phyloP scores from a whole-genome alignment of 2,329 filamentous ascomycete species.

The Aspergillus sp. region DNA sequence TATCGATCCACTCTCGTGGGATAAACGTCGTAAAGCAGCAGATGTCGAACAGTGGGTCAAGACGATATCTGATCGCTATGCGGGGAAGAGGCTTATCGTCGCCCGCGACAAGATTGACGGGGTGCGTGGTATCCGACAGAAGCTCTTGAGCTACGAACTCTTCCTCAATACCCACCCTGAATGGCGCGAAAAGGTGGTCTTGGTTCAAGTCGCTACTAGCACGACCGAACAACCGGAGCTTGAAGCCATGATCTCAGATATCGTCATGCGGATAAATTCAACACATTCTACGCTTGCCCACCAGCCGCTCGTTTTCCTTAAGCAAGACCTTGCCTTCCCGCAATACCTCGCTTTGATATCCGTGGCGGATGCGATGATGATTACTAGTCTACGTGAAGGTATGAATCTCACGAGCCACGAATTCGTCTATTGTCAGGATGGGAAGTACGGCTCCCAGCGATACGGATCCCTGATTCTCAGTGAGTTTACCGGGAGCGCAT shows the following conservation, averaged over 20 bases:
- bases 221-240: slow-evolving; percentile 85
- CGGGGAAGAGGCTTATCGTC: slow-evolving; percentile 86
- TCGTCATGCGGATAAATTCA: slow-evolving; percentile 91
- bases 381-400: slow-evolving; percentile 90
- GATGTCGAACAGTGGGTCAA: slow-evolving; percentile 78
- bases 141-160: slow-evolving; percentile 85
- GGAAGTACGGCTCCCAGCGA: slow-evolving; percentile 69
- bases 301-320: slow-evolving; percentile 88
- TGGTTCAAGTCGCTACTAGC: slow-evolving; percentile 92
- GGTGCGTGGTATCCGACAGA: slow-evolving; percentile 88
- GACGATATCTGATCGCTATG: slow-evolving; percentile 79
- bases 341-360: slow-evolving; percentile 92
- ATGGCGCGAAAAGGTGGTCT: slow-evolving; percentile 78
- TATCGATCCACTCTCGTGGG: slow-evolving; percentile 78
- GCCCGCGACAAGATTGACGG: slow-evolving; percentile 92
- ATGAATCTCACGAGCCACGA: slow-evolving; percentile 98
- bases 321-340: slow-evolving; percentile 89
- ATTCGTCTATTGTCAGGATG: slow-evolving; percentile 90
- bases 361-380: slow-evolving; percentile 88
- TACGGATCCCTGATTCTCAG: slow-evolving; percentile 88
- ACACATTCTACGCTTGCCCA: slow-evolving; percentile 87
- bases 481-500: slow-evolving; percentile 91
- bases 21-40: slow-evolving; percentile 66
- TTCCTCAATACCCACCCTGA: slow-evolving; percentile 93
- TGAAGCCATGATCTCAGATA: slow-evolving; percentile 85